Conservation (phyloP, 495 filamentous ascomycete species). For the Aspergillus leporis region DNA sequence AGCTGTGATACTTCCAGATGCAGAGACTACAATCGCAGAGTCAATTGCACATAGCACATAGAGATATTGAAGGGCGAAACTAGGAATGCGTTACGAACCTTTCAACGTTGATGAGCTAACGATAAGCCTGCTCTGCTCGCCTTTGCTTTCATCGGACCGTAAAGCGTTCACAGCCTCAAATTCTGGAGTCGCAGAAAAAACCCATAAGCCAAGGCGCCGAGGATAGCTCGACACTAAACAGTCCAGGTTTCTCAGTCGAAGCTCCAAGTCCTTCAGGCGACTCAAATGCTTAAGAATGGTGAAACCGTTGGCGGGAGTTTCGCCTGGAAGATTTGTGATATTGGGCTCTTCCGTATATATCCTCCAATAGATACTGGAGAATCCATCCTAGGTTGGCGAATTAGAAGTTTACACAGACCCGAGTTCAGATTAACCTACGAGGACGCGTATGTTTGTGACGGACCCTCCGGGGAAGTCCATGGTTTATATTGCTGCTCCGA, state of each 20-base stretch:
- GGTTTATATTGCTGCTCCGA: slow-evolving; percentile 33
- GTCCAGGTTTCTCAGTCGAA: slow-evolving; percentile 36
- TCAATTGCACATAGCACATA: slow-evolving; percentile 10
- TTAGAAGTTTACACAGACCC: slow-evolving; percentile 21
- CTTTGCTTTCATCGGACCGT: slow-evolving; percentile 27
- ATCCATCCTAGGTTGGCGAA: slow-evolving; percentile 39
- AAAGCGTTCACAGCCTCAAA: slow-evolving; percentile 40
- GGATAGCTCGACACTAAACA: slow-evolving; percentile 46
- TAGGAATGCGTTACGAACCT: slow-evolving; percentile 25
- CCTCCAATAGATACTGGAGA: slow-evolving; percentile 51
- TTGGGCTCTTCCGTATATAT: slow-evolving; percentile 48
- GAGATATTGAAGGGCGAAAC: neutral
- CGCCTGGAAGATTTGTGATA: slow-evolving; percentile 35
- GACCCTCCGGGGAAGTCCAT: slow-evolving; percentile 52
- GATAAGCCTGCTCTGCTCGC: slow-evolving; percentile 34
- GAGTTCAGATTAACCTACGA: slow-evolving; percentile 35
- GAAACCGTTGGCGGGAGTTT: slow-evolving; percentile 41
- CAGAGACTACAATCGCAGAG: slow-evolving; percentile 33
- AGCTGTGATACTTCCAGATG: slow-evolving; percentile 40
- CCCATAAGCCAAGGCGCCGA: slow-evolving; percentile 43
- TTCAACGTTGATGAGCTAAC: slow-evolving; percentile 40
- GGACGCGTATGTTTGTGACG: slow-evolving; percentile 48
- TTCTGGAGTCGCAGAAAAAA: slow-evolving; percentile 44
- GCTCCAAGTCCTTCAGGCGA: slow-evolving; percentile 47
- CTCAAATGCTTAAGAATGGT: slow-evolving; percentile 47